Evolutionary conservation across 495 filamentous ascomycete species (phyloP).

Genomic region (Pseudomonodictys pantanalensis): DNA sequence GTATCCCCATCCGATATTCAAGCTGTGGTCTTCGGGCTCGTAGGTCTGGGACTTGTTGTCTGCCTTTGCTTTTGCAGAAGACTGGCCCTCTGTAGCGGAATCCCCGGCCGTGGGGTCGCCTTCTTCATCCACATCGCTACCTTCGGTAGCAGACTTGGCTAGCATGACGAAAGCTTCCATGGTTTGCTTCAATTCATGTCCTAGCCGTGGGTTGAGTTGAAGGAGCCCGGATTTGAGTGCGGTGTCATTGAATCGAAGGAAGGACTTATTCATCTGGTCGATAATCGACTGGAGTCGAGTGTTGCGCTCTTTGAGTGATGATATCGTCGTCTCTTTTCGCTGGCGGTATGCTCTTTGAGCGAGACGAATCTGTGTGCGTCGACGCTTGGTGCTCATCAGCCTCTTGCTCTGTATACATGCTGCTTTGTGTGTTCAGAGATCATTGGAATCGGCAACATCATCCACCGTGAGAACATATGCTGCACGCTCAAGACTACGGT

Average conservation of each 20-base stretch:
- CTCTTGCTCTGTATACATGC: too few species aligned
- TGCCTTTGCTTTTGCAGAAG: not conserved
- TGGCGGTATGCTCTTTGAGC: conserved; percentile 82
- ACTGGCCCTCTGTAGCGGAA: conserved; percentile 11
- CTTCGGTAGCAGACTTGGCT: conserved; percentile 41
- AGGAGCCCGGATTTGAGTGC: conserved; percentile 51
- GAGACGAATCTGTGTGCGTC: conserved; percentile 82
- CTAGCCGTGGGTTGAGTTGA: conserved; percentile 40
- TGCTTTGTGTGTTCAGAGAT: too few species aligned
- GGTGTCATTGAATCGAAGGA: conserved; percentile 65
- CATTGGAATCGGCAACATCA: too few species aligned
- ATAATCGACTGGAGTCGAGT: conserved; percentile 62
- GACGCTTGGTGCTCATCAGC: conserved; percentile 66
- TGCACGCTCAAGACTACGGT: not conserved
- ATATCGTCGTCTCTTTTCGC: conserved; percentile 77
- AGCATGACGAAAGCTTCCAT: conserved; percentile 49
- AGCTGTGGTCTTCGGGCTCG: not conserved
- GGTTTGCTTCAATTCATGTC: conserved; percentile 45
- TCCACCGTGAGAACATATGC: too few species aligned
- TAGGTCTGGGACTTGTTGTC: not conserved
- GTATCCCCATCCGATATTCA: conserved; percentile 28
- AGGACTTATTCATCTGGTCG: conserved; percentile 70
- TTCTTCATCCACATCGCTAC: conserved; percentile 38
- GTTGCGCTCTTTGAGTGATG: conserved; percentile 66
- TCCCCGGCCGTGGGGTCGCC: conserved; percentile 22